Base-by-base conservation (phyloP, 208 protist genomes). In the Balamuthia mandrillaris region DNA sequence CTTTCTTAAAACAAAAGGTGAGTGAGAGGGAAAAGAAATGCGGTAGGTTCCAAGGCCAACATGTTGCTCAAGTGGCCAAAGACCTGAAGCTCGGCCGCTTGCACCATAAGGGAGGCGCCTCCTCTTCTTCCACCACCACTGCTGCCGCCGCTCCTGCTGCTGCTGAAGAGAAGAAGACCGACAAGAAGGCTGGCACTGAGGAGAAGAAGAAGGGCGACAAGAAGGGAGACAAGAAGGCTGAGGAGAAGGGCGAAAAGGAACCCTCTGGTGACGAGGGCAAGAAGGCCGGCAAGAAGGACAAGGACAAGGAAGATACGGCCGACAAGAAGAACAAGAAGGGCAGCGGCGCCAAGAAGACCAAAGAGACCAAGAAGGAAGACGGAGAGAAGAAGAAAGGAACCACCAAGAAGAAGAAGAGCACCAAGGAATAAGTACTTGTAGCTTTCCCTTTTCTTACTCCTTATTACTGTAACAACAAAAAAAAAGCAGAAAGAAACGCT, bases 31-130 rank as follows among this genome's bases (percentile, higher is more conserved):
- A 89, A 31, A 63, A 81, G 31, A 45, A 54, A 33, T 61, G 31
- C 24, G 83, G 51, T 18, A 31, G 56, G 39, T 89, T 84, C 70
- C 83, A 89, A 45, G 86, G 86, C 27, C 49, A 70, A 14, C 74
- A 81, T 51, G 74, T 81, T n/a, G 74, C 74, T 37, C 39, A 16
- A 33, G 63, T 81, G 49, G 74, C 74, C 44, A 60, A 81, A 37
- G 74, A 81, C 37, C 74, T 81, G 37, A 81, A 81, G 74, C 37
- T 35, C 21, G 74, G 74, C 21, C 74, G 74, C 39, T 31, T 81
- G 5, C n/a, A n/a, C n/a, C n/a, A n/a, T n/a, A n/a, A n/a, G n/a
- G n/a, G n/a, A n/a, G n/a, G n/a, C n/a, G n/a, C n/a, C n/a, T n/a
- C n/a, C n/a, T n/a, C n/a, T n/a, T n/a, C n/a, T n/a, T n/a, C n/a